phyloP scores from a whole-genome alignment of 768 basidiomycete species.

The Lactarius pseudohatsudake region DNA sequence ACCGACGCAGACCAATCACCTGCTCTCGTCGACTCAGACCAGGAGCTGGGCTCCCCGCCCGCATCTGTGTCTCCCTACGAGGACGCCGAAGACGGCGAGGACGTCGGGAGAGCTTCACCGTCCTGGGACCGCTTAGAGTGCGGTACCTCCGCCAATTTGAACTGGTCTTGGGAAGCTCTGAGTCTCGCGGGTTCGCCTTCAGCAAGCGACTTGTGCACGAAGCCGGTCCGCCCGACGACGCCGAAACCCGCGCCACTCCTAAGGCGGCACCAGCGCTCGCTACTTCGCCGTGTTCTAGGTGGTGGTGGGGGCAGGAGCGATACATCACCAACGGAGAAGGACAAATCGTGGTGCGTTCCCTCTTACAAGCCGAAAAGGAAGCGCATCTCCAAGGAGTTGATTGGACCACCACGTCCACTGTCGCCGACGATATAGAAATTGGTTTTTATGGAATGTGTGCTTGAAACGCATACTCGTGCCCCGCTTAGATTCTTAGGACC shows the following conservation, averaged over 20 bases:
- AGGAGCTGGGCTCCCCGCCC: constrained; percentile 4
- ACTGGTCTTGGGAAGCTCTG: constrained; percentile 15
- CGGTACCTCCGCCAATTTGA: not conserved
- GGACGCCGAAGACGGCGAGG: not conserved
- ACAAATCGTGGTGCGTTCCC: not conserved
- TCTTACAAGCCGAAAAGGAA: constrained; percentile 9
- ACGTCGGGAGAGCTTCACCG: not conserved
- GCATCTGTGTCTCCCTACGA: not conserved
- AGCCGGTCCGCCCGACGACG: constrained; percentile 15
- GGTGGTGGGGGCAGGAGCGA: not conserved
- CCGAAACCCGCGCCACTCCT: constrained; percentile 22
- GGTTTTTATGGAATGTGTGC: not conserved
- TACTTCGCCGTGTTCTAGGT: constrained; percentile 19
- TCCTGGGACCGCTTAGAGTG: not conserved
- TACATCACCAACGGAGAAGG: not conserved
- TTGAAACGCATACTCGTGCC: not conserved
- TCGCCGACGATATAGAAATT: not conserved
- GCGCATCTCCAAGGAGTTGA: constrained; percentile 19
- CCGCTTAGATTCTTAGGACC: not conserved
- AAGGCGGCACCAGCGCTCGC: constrained; percentile 23
- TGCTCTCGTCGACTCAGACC: not conserved
- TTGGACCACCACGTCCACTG: constrained; percentile 21
- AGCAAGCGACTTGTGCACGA: not conserved
- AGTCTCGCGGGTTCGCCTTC: not conserved
- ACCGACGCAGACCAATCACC: not conserved